These are phyloP conservation scores for Naganishia vishniacii DNA, from an alignment of 768 basidiomycete genomes.

Conservation along the genomic window DNA sequence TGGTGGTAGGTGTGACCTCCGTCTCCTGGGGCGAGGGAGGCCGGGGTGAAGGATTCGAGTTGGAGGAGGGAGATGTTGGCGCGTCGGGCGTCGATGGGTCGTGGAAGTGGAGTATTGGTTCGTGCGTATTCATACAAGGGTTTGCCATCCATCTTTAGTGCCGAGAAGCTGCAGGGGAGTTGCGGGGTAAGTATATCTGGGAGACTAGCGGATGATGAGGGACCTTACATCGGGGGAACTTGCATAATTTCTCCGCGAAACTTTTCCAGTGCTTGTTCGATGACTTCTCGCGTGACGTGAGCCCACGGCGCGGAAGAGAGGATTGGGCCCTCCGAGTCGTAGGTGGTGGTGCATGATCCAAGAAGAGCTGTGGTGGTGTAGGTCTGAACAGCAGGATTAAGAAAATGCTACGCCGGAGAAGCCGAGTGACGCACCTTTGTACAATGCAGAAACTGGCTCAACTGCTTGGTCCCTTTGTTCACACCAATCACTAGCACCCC, in stretches of 20 bases:
- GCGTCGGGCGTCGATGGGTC: conserved; percentile 81
- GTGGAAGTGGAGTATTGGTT: conserved; percentile 78
- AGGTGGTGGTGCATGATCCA: conserved; percentile 90
- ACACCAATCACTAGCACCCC: conserved; percentile 94
- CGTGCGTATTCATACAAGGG: conserved; percentile 94
- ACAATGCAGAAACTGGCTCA: conserved; percentile 76
- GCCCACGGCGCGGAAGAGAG: conserved; percentile 57
- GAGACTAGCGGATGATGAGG: conserved; percentile 9
- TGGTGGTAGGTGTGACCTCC: conserved; percentile 69
- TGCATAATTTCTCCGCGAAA: conserved; percentile 87
- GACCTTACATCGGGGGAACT: conserved; percentile 81
- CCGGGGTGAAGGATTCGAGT: conserved; percentile 67
- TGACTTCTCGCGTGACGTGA: conserved; percentile 71
- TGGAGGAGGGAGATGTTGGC: conserved; percentile 77
- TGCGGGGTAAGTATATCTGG: background rate
- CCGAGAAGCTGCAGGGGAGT: conserved; percentile 68
- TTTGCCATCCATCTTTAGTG: conserved; percentile 95
- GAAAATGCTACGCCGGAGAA: background rate
- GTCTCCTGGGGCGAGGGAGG: conserved; percentile 36
- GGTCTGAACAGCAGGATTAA: background rate
- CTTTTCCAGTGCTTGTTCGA: conserved; percentile 62
- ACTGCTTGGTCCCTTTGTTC: conserved; percentile 80
- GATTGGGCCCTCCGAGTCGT: conserved; percentile 80
- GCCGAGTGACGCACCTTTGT: conserved; percentile 62
- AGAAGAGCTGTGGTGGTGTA: conserved; percentile 71